Evolutionary conservation across 2,329 filamentous ascomycete genomes (phyloP).

Genomic region (Myriosclerotinia duriaeana): DNA sequence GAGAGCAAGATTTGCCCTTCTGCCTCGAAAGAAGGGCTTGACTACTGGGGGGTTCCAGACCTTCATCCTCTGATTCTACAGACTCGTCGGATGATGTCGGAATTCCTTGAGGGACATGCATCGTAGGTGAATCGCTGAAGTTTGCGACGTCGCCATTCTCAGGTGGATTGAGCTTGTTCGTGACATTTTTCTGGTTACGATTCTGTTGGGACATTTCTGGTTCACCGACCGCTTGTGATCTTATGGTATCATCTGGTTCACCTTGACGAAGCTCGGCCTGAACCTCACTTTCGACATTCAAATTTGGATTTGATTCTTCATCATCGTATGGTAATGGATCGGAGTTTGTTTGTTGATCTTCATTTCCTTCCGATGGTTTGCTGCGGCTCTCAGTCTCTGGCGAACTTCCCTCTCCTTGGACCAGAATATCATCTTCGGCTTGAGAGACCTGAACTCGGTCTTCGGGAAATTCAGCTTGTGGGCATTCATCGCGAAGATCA

Average conservation of each 20-base stretch:
- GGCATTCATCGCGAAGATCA: conserved; percentile 4
- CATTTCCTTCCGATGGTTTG: not conserved
- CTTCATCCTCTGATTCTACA: not conserved
- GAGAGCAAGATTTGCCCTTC: not conserved
- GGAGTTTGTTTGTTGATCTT: not conserved
- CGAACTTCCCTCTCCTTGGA: conserved; percentile 3
- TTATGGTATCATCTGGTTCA: not conserved
- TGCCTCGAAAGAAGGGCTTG: not conserved
- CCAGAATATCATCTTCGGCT: not conserved
- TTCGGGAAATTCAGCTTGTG: not conserved
- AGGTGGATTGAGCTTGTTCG: not conserved
- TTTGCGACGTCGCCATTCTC: not conserved
- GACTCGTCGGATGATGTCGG: not conserved
- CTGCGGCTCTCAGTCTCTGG: not conserved
- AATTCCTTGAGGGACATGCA: not conserved
- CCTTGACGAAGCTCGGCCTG: not conserved
- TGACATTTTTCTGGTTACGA: not conserved
- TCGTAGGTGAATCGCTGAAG: conserved; percentile 4
- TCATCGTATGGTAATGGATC: not conserved
- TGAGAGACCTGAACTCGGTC: not conserved
- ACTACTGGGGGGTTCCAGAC: not conserved
- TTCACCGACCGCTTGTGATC: not conserved
- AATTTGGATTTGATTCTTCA: not conserved
- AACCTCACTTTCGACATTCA: not conserved
- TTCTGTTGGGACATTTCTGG: not conserved